Base-by-base conservation (phyloP, 192 early-diverging fungal species). In the Backusella mclennaniae region DNA sequence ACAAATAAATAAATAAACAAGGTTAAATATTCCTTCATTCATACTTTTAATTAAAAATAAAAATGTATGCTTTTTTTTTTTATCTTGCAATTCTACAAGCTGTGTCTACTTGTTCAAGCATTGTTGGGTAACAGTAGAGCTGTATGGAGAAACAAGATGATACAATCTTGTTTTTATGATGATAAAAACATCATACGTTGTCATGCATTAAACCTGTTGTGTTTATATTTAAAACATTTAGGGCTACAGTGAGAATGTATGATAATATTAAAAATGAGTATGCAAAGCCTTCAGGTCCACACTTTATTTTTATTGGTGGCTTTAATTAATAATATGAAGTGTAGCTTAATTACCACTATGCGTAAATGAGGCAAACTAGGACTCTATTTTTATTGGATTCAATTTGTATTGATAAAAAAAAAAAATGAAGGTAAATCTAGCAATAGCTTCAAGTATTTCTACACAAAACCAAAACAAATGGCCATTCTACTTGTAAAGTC, bases 401-500 rank as follows among this genome's bases (percentile, higher is more conserved):
- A 33, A 33, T 33, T 33, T 33, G 31, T 33, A 33, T 33, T 33
- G 33, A 3, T 33, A 33, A 33, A 33, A 33, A 31, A 31, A 3
- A 31, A 31, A 33, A 33, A 33, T 3, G 33, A 1, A 33, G 33
- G 33, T 33, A 3, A 33, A 33, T 33, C 33, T 33, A 33, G 33
- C 3, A 33, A 33, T 33, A 3, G 33, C 3, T 67, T 67, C 38
- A 68, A 19, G 4, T 35, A 1, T 69, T 69, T 69, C 38, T 69
- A n/a, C 66, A 68, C 33, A 90, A 75, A 39, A 89, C 82, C 12
- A 90, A 66, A 8, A 86, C 88, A 6, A 75, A 71, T 31, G 88
- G 88, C 87, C 87, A 89, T n/a, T 77, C 72, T 14, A 88, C 59
- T 9, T 85, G 68, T 29, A 90, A 69, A 2, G 66, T 46, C 1